These are phyloP conservation scores for Rhazya stricta DNA, from an alignment of 257 asterid genomes.

Conservation along the genomic window DNA sequence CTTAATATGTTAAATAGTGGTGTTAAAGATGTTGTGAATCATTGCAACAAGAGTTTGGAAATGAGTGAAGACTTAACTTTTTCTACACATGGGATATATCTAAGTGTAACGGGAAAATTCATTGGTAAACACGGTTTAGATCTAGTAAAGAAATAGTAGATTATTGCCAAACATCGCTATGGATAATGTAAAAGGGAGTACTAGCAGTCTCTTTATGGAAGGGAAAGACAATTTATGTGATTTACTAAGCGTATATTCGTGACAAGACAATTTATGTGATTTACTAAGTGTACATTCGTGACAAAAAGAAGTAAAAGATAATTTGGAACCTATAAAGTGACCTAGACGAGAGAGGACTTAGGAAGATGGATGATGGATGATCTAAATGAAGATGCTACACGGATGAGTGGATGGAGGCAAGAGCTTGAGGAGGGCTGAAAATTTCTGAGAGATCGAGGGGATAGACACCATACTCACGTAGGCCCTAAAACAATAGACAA, in stretches of 20 bases:
- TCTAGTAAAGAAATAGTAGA: not conserved
- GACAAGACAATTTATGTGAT: not conserved
- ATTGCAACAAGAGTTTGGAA: slow-evolving; percentile 1
- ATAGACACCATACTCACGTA: not conserved
- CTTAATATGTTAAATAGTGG: not conserved
- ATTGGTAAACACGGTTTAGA: not conserved
- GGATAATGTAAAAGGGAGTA: not conserved
- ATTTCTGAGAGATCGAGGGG: no score
- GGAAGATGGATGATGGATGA: no score
- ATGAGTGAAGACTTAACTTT: not conserved
- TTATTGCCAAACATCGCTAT: no score
- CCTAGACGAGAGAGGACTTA: no score
- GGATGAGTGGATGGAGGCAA: no score
- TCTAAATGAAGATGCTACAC: no score
- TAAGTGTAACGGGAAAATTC: not conserved
- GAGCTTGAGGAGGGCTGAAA: no score
- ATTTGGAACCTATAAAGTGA: no score
- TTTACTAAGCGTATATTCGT: not conserved
- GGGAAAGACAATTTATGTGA: not conserved
- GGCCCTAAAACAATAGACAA: slow-evolving; percentile 4
- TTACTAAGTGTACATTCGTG: no score
- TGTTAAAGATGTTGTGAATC: not conserved
- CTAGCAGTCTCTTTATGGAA: not conserved
- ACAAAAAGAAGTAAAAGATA: no score
- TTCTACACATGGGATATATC: not conserved